phyloP scores from a whole-genome alignment of 2,329 filamentous ascomycete species.

The Trematosphaeria pertusa region DNA sequence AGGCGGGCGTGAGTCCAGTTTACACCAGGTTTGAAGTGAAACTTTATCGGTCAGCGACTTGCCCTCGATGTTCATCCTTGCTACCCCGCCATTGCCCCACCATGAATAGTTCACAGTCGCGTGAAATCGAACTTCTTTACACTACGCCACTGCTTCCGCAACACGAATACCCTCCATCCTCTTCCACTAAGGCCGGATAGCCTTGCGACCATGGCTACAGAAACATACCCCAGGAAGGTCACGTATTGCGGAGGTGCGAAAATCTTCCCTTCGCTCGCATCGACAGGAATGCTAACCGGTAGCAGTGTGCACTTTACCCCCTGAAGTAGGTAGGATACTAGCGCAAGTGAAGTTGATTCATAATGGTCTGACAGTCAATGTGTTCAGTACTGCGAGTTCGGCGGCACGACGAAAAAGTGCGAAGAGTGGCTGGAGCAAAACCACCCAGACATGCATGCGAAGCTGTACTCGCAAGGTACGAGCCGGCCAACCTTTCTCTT shows the following conservation, averaged over 20 bases:
- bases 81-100: conserved; percentile 26
- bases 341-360: too few relatives aligned
- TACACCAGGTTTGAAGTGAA: too few relatives aligned
- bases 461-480: conserved; percentile 85
- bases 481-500: not conserved
- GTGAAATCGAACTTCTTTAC: conserved; percentile 8
- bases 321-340: conserved; percentile 67
- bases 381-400: conserved; percentile 99
- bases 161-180: conserved; percentile 3
- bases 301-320: conserved; percentile 69
- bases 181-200: not conserved
- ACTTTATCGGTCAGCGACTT: too few relatives aligned
- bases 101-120: conserved; percentile 18
- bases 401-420: conserved; percentile 94
- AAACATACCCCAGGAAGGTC: conserved; percentile 58
- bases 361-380: too few relatives aligned
- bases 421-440: conserved; percentile 89
- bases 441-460: conserved; percentile 75
- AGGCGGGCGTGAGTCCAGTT: too few relatives aligned
- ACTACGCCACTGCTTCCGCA: conserved; percentile 13
- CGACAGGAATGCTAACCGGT: conserved; percentile 26
- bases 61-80: too few relatives aligned
- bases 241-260: conserved; percentile 68
- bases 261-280: not conserved
- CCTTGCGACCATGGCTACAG: conserved; percentile 38